Base-by-base conservation (phyloP, 345 rosid genomes). In the Sonneratia alba region DNA sequence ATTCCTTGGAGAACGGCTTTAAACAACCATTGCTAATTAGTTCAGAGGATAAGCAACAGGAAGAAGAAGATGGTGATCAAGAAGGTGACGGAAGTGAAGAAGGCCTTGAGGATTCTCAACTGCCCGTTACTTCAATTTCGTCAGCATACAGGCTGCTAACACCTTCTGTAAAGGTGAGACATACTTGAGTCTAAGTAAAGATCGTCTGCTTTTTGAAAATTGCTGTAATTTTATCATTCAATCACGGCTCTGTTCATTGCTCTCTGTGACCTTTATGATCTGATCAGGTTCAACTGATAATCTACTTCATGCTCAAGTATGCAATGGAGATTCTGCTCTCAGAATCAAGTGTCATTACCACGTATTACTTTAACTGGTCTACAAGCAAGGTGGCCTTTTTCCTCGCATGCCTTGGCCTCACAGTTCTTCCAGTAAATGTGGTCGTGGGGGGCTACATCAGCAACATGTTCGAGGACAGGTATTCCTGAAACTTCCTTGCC, bases 401-500 rank as follows among this genome's bases (percentile, higher is more conserved):
- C 79, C 88, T 96, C n/a, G 99, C 99, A 2, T 87, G 87, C 72
- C 85, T 96, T 70, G 99, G 99, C 77, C 84, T 96, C 61, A 96
- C 96, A 0, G 99, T 96, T 79, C 92, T 96, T 77, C 99, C 99
- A 0, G 82, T 96, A 70, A 96, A 96, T 81, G 81, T 96, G 69
- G 47, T 89, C 47, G 97, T 96, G 6, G 99, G 99, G 55, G 89
- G 89, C 88, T 96, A 91, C 81, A 85, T 96, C 69, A 92, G 96
- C 86, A 96, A 96, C 79, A 96, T 96, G 94, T 96, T 96, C 77
- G 92, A 96, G 82, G 99, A 96, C 83, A 91, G 99, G 99, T 90
- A 85, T 80, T 72, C 69, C 24, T 36, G 45, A 32, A 34, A 4
- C 15, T 53, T 18, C n/a, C 13, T 15, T 37, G 14, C 59, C 3